phyloP scores from a whole-genome alignment of 768 basidiomycete genomes.

The Polyporus arcularius region DNA sequence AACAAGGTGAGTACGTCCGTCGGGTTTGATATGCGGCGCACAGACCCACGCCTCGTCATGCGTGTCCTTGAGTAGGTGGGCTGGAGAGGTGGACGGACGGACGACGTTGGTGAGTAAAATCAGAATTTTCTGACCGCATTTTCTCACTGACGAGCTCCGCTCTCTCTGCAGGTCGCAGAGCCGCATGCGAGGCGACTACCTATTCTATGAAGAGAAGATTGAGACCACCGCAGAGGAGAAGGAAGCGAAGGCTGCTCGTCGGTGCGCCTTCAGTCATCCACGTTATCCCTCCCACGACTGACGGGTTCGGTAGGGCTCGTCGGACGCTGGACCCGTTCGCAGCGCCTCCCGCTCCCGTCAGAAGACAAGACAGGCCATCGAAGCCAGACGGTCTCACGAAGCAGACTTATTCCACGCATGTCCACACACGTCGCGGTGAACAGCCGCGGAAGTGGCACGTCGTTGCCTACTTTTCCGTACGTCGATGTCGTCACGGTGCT shows the following conservation, averaged over 20 bases:
- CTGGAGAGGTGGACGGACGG: conserved; percentile 83
- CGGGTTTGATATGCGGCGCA: conserved; percentile 22
- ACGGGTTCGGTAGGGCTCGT: conserved; percentile 44
- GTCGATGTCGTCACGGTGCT: conserved; percentile 6
- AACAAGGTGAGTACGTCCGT: conserved; percentile 34
- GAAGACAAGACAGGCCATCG: conserved; percentile 75
- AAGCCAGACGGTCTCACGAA: conserved; percentile 84
- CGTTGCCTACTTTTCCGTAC: conserved; percentile 78
- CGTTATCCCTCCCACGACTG: conserved; percentile 6
- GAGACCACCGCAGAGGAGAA: conserved; percentile 79
- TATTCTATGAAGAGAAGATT: conserved; percentile 84
- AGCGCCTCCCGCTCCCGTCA: conserved; percentile 56
- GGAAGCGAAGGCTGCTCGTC: conserved; percentile 76
- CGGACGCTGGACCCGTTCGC: conserved; percentile 63
- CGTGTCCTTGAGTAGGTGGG: conserved; percentile 34
- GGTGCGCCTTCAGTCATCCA: conserved; percentile 41
- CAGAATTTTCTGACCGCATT: conserved; percentile 5
- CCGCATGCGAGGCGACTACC: conserved; percentile 79
- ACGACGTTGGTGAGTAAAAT: conserved; percentile 59
- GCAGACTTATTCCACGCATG: conserved; percentile 81
- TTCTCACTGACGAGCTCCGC: conserved; percentile 4
- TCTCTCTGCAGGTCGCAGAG: conserved; percentile 68
- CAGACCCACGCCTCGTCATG: conserved; percentile 12
- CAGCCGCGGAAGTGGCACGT: conserved; percentile 79
- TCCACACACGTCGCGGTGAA: conserved; percentile 59